Evolutionary conservation across 2,329 filamentous ascomycete species (phyloP).

Genomic region (Tolypocladium amazonense): DNA sequence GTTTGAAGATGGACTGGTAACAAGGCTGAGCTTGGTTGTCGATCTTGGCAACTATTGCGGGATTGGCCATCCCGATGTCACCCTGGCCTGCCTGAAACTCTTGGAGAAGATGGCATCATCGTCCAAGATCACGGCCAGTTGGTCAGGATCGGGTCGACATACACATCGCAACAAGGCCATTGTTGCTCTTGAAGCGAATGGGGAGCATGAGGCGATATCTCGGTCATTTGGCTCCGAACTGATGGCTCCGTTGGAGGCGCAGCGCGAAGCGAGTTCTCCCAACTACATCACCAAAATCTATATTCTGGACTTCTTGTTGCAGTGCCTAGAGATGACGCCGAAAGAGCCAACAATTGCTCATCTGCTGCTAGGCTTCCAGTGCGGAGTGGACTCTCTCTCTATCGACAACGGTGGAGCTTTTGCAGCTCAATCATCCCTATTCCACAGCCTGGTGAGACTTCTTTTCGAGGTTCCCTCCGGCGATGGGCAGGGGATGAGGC

Average conservation of each 20-base stretch:
- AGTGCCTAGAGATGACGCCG: constrained; percentile 64
- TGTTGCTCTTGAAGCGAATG: constrained; percentile 73
- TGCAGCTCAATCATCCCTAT: constrained; percentile 60
- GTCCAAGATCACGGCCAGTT: constrained; percentile 63
- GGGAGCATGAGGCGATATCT: constrained; percentile 71
- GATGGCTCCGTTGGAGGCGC: constrained; percentile 58
- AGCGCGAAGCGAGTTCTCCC: constrained; percentile 56
- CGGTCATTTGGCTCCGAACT: constrained; percentile 62
- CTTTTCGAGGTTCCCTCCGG: constrained; percentile 57
- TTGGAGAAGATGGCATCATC: constrained; percentile 82
- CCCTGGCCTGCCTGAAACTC: constrained; percentile 69
- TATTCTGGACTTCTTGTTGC: constrained; percentile 76
- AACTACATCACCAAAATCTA: constrained; percentile 75
- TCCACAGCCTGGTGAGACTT: constrained; percentile 72
- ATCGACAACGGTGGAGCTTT: constrained; percentile 62
- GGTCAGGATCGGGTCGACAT: constrained; percentile 49
- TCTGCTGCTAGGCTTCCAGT: constrained; percentile 78
- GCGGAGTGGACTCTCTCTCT: constrained; percentile 58
- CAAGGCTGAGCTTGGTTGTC: constrained; percentile 66
- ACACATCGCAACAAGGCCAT: constrained; percentile 73
- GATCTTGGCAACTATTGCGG: constrained; percentile 82
- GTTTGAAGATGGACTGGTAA: constrained; percentile 85
- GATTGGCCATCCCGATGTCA: constrained; percentile 70
- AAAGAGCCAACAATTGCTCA: constrained; percentile 82
- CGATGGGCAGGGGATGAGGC: constrained; percentile 48